Conservation (phyloP, 1,139 yeast genomes). For the Yamadazyma diospyri region DNA sequence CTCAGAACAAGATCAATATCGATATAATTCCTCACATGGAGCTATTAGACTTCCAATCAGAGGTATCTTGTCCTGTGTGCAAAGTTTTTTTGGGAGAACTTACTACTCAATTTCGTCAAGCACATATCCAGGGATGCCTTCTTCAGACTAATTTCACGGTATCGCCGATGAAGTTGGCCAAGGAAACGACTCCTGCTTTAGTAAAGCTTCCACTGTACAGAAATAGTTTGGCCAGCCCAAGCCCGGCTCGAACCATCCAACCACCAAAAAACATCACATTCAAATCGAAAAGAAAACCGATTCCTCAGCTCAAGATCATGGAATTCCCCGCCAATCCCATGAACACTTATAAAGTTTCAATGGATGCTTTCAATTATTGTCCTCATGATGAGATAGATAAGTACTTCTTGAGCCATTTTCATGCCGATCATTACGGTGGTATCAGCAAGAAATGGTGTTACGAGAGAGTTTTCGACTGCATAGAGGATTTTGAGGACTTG, state of each 20-base stretch:
- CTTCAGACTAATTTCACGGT: conserved; percentile 6
- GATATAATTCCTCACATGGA: conserved; percentile 11
- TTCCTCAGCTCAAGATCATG: conserved; percentile 56
- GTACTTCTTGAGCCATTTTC: conserved; percentile 79
- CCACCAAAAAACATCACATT: conserved; percentile 16
- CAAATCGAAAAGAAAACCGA: conserved; percentile 27
- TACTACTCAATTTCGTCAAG: conserved; percentile 7
- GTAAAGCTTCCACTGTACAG: conserved; percentile 14
- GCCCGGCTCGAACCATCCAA: conserved; percentile 15
- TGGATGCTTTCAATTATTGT: conserved; percentile 66
- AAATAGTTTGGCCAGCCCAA: conserved; percentile 10
- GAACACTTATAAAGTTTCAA: conserved; percentile 39
- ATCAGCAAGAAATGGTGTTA: conserved; percentile 69
- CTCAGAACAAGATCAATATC: conserved; percentile 8
- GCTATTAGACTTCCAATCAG: conserved; percentile 4
- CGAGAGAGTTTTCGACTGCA: conserved; percentile 34
- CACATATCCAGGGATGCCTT: conserved; percentile 13
- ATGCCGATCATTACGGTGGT: conserved; percentile 92
- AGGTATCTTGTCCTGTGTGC: conserved; percentile 21
- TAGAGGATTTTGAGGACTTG: conserved; percentile 31
- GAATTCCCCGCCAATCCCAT: conserved; percentile 30
- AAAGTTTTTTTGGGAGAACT: conserved; percentile 11
- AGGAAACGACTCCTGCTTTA: conserved; percentile 10
- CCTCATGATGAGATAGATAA: conserved; percentile 42
- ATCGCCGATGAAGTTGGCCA: conserved; percentile 6